Conservation (phyloP, 2,329 filamentous ascomycete species). For the Alternaria hordeiaustralica region DNA sequence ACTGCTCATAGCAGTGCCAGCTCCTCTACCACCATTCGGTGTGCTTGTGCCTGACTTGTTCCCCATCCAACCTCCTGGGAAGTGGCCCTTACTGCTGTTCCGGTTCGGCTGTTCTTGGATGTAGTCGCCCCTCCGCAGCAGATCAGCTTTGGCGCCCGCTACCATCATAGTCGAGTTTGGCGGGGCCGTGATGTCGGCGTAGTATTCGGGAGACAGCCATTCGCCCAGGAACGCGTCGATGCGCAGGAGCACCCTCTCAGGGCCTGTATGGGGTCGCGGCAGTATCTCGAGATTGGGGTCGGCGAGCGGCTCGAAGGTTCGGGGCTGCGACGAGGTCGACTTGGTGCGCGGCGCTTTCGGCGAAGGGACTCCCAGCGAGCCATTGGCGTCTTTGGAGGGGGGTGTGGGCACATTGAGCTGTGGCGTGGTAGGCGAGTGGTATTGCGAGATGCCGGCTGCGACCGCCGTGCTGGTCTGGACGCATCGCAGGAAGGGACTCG, state of each 20-base stretch:
- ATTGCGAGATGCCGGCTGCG: conserved; percentile 80
- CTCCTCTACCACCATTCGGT: conserved; percentile 26
- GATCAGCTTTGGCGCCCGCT: conserved; percentile 83
- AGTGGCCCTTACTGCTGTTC: conserved; percentile 54
- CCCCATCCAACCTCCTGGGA: conserved; percentile 62
- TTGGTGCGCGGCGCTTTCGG: conserved; percentile 20
- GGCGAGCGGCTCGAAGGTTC: conserved; percentile 41
- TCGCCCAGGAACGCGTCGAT: conserved; percentile 94
- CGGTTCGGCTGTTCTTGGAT: conserved; percentile 54
- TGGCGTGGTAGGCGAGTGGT: conserved; percentile 49
- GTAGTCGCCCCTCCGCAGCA: conserved; percentile 76
- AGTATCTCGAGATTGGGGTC: conserved; percentile 47
- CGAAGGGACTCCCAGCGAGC: conserved; percentile 16
- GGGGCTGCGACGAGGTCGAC: conserved; percentile 30
- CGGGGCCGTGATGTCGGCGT: conserved; percentile 87
- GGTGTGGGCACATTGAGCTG: conserved; percentile 27
- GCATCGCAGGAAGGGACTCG: conserved; percentile 92
- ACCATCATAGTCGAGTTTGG: conserved; percentile 88
- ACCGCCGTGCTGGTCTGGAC: conserved; percentile 91
- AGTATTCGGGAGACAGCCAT: conserved; percentile 94
- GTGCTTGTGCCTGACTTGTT: conserved; percentile 39
- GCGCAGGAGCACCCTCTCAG: conserved; percentile 62
- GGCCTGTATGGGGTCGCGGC: conserved; percentile 42
- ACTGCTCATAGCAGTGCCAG: conserved; percentile 39
- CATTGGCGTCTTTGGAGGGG: conserved; percentile 24